Evolutionary conservation across 208 protist species (phyloP).

Genomic region (Trichomonas tenax): DNA sequence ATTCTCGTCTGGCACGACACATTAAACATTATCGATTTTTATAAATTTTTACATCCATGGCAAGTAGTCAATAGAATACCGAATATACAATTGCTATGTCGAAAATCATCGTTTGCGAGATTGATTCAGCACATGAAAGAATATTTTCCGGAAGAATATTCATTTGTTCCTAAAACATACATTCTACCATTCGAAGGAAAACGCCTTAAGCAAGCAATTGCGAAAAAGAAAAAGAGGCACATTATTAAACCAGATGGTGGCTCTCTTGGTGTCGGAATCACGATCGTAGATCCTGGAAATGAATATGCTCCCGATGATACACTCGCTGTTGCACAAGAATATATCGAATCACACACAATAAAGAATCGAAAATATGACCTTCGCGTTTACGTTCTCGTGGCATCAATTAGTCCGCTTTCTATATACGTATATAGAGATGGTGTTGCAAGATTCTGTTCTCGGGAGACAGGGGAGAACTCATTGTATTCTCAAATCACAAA

Average conservation of each 20-base stretch:
- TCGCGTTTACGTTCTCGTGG: neutral
- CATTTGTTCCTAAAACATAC: neutral
- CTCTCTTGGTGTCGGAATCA: neutral
- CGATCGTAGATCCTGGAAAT: neutral
- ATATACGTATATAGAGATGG: neutral
- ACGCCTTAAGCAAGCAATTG: neutral
- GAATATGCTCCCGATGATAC: neutral
- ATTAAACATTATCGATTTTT: neutral
- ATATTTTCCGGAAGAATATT: neutral
- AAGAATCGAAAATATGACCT: neutral
- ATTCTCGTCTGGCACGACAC: neutral
- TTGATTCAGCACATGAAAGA: neutral
- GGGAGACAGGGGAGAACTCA: neutral
- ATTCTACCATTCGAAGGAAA: neutral
- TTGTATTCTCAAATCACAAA: slow-evolving; percentile 9
- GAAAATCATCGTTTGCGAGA: neutral
- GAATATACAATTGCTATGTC: neutral
- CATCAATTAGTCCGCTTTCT: neutral
- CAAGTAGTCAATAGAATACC: neutral
- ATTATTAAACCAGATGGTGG: neutral
- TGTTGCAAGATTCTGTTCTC: neutral
- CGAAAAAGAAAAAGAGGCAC: neutral
- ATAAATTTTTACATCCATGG: neutral
- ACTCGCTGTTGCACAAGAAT: neutral
- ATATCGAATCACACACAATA: neutral